Evolutionary conservation across 1,139 yeast genomes (phyloP).

Genomic region (Diutina mesorugosa): DNA sequence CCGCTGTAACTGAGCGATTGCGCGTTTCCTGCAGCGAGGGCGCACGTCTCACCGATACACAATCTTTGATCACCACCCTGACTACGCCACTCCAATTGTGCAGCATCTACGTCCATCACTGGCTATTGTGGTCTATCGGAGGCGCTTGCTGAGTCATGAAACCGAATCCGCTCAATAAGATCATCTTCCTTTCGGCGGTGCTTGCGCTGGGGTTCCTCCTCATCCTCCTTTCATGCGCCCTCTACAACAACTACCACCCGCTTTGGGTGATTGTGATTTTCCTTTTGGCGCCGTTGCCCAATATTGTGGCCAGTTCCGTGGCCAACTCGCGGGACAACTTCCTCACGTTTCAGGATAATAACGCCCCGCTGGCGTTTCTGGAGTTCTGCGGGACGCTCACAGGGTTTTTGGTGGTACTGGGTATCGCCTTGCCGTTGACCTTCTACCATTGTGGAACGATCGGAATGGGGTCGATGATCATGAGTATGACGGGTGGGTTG

Average conservation of each 20-base stretch:
- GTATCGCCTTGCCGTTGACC: conserved; percentile 52
- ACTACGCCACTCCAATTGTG: neutral
- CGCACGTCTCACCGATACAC: neutral
- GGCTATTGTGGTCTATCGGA: neutral
- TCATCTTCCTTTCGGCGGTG: conserved; percentile 57
- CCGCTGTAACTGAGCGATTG: neutral
- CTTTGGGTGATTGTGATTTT: conserved; percentile 55
- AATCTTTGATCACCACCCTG: neutral
- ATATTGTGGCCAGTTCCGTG: conserved; percentile 29
- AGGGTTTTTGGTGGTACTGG: conserved; percentile 56
- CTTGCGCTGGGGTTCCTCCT: conserved; percentile 66
- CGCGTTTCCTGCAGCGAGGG: neutral
- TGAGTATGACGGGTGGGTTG: conserved; percentile 62
- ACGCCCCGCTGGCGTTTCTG: conserved; percentile 15
- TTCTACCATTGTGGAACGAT: conserved; percentile 50
- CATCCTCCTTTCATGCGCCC: conserved; percentile 60
- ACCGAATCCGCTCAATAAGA: conserved; percentile 49
- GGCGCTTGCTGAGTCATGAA: neutral
- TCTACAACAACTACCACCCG: conserved; percentile 60
- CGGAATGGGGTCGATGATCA: conserved; percentile 41
- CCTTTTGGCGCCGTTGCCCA: conserved; percentile 62
- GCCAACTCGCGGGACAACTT: conserved; percentile 42
- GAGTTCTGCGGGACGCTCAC: conserved; percentile 53
- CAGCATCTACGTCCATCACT: neutral
- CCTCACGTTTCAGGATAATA: conserved; percentile 34